Evolutionary conservation across 306 rosid genomes (phyloP).

Genomic region (Quercus rubra): DNA sequence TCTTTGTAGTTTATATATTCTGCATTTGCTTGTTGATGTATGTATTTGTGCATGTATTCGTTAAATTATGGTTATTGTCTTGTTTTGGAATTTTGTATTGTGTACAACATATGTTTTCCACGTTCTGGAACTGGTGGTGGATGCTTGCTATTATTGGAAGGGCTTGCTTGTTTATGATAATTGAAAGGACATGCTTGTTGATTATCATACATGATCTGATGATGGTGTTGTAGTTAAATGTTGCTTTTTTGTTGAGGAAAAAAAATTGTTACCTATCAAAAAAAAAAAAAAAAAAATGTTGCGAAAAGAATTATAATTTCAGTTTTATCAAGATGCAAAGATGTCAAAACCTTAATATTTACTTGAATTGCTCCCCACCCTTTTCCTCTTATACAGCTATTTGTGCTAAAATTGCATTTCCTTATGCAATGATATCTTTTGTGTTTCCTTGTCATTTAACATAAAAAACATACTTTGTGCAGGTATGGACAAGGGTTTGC

Average conservation of each 20-base stretch:
- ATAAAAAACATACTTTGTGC: conserved; percentile 31
- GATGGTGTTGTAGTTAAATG: background rate
- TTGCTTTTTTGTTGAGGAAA: background rate
- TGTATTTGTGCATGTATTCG: background rate
- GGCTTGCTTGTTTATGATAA: background rate
- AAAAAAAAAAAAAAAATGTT: background rate
- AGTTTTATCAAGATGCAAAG: background rate
- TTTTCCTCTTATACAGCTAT: background rate
- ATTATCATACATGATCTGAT: background rate
- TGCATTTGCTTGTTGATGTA: background rate
- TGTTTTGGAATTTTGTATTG: background rate
- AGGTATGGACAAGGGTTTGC: conserved; percentile 82
- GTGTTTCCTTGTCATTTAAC: conserved; percentile 6
- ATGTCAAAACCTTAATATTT: background rate
- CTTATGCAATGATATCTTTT: background rate
- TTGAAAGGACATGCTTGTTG: background rate
- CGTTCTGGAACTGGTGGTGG: background rate
- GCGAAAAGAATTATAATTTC: background rate
- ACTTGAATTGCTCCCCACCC: background rate
- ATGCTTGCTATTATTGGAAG: background rate
- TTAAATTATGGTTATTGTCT: background rate
- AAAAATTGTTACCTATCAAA: background rate
- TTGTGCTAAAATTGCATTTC: background rate
- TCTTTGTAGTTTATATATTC: conserved; percentile 9
- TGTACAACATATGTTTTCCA: background rate